These are phyloP conservation scores for Pythium biforme DNA, from an alignment of 352 stramenopile species.

Conservation along the genomic window DNA sequence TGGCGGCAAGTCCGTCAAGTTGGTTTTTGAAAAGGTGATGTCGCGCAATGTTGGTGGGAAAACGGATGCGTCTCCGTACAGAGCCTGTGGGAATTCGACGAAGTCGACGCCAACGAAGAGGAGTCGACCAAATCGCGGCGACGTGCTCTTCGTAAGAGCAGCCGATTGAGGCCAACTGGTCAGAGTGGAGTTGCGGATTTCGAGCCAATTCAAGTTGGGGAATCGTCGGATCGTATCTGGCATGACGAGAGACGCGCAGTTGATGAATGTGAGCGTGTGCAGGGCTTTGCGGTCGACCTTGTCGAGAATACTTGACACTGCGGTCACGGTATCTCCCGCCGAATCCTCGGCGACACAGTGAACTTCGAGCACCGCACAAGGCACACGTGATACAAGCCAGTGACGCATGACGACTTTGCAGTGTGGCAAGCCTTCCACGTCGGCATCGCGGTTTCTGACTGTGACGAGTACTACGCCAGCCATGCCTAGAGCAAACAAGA, in stretches of 20 bases:
- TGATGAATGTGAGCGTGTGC: conserved; percentile 1
- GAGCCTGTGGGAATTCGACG: not conserved
- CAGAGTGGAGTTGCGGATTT: conserved; percentile 10
- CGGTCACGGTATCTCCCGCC: no score
- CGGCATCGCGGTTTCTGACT: not conserved
- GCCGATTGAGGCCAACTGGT: not conserved
- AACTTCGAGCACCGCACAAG: conserved; percentile 6
- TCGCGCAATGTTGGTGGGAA: not conserved
- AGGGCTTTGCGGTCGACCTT: not conserved
- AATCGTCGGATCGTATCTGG: conserved; percentile 12
- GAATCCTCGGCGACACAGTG: not conserved
- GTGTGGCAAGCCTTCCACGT: not conserved
- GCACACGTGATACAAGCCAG: not conserved
- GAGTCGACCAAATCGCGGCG: not conserved
- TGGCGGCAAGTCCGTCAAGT: not conserved
- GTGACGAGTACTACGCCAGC: not conserved
- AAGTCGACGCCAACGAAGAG: not conserved
- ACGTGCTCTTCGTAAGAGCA: not conserved
- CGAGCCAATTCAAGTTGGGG: conserved; percentile 10
- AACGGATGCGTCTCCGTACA: not conserved
- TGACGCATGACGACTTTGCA: not conserved
- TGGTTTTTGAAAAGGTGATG: not conserved
- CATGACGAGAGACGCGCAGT: conserved; percentile 12
- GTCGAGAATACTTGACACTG: not conserved
- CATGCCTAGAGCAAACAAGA: not conserved